Percentiles rank a stretch among this genome's conserved stretches.
Conservation (phyloP, 2,329 filamentous ascomycete species). For the Exophiala mesophila region DNA sequence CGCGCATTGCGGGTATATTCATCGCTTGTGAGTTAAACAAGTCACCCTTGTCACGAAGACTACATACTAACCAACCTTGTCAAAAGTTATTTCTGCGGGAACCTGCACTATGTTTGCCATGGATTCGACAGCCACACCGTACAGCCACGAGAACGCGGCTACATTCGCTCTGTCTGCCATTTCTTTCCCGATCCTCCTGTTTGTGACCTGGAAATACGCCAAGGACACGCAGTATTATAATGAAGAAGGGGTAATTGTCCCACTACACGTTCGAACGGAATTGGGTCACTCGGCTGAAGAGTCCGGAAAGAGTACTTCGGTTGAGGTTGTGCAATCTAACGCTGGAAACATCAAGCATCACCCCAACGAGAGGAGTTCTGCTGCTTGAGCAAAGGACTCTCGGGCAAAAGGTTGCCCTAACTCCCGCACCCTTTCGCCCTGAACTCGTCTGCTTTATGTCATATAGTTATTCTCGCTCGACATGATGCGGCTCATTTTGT, state of each 20-base stretch:
- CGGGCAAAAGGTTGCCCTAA: too few relatives aligned
- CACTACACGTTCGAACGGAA: constrained; percentile 4
- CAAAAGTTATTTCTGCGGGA: constrained; percentile 2
- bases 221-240: constrained; percentile 24
- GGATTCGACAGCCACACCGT: constrained; percentile 13
- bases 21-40: constrained; percentile 8
- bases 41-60: too few relatives aligned
- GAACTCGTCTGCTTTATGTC: too few relatives aligned
- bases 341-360: too few relatives aligned
- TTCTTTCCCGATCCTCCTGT: constrained; percentile 6
- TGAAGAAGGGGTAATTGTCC: constrained; percentile 24
- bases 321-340: too few relatives aligned
- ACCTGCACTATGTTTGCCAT: constrained; percentile 21
- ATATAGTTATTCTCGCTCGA: too few relatives aligned
- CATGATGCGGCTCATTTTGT: too few relatives aligned
- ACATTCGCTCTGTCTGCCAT: constrained; percentile 17
- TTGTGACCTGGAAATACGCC: constrained; percentile 12
- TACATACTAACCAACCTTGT: too few relatives aligned
- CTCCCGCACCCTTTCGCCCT: too few relatives aligned
- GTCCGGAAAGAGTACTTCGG: neutral
- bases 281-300: neutral
- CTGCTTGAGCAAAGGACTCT: too few relatives aligned
- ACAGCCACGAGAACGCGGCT: constrained; percentile 12
- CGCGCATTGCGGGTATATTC: constrained; percentile 15
- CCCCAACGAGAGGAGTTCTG: too few relatives aligned